Conservation (phyloP, 2,329 filamentous ascomycete species). For the Colletotrichum karsti region DNA sequence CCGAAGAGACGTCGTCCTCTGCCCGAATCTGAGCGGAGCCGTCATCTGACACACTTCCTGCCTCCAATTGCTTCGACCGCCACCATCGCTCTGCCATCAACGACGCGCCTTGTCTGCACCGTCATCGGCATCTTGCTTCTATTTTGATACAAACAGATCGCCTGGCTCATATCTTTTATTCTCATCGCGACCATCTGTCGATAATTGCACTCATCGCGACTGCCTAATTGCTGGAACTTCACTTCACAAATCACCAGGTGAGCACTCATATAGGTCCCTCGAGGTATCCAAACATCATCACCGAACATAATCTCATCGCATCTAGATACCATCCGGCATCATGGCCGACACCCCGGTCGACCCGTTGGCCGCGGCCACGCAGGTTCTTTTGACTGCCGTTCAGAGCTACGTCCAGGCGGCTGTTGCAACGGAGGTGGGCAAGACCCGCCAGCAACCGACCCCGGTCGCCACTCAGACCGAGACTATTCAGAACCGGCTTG, state of each 20-base stretch:
- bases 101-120: neutral
- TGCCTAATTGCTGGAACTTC: neutral
- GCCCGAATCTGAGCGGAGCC: neutral
- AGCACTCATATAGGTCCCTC: too few relatives aligned
- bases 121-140: neutral
- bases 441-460: neutral
- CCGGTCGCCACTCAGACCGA: neutral
- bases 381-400: constrained; percentile 8
- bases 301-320: constrained; percentile 6
- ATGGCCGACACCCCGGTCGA: constrained; percentile 15
- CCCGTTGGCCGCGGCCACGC: constrained; percentile 9
- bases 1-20: neutral
- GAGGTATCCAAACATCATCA: too few relatives aligned
- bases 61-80: neutral
- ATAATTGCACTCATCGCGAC: neutral
- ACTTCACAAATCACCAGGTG: neutral
- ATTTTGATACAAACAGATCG: neutral
- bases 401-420: constrained; percentile 20
- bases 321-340: neutral
- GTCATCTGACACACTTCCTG: constrained; percentile 7
- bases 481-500: constrained; percentile 1
- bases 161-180: neutral
- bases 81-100: neutral
- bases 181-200: neutral
- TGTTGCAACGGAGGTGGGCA: constrained; percentile 1